A percentile compares a stretch with the other conserved stretches of the same genome.
These are phyloP conservation scores for Spergularia azorica DNA, from an alignment of 179 eudicot species.

Conservation along the genomic window DNA sequence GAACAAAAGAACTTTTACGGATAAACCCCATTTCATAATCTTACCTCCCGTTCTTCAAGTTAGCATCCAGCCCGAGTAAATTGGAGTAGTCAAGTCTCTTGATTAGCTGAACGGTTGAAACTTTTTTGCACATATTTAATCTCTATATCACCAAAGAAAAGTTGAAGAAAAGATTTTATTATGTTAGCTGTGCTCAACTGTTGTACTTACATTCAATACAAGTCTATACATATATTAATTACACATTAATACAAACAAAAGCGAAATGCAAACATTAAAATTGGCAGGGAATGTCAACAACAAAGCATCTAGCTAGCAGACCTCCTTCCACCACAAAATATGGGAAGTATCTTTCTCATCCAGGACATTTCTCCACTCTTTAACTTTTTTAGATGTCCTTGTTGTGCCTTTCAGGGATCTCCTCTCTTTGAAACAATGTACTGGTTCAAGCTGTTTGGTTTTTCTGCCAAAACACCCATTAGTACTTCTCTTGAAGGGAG, in stretches of 20 bases:
- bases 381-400: constrained; percentile 50
- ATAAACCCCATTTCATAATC: constrained; percentile 4
- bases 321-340: constrained; percentile 98
- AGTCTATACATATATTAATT: neutral
- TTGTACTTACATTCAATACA: neutral
- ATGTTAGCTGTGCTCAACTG: constrained; percentile 3
- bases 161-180: neutral
- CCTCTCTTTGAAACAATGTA: constrained; percentile 49
- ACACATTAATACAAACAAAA: constrained; percentile 8
- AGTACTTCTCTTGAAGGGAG: neutral
- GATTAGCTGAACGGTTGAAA: constrained; percentile 73
- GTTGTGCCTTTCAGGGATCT: constrained; percentile 43
- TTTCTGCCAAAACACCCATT: constrained; percentile 30
- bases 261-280: constrained; percentile 8
- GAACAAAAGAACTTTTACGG: neutral
- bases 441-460: constrained; percentile 32
- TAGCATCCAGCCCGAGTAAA: constrained; percentile 80
- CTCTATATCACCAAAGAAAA: constrained; percentile 51
- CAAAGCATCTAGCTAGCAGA: constrained; percentile 27
- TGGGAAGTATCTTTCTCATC: constrained; percentile 70
- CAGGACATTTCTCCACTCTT: constrained; percentile 40
- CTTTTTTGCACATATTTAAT: constrained; percentile 68
- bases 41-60: constrained; percentile 80
- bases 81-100: constrained; percentile 76
- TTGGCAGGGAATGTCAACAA: constrained; percentile 7